A percentile compares a stretch with the other conserved stretches of the same genome.
These are phyloP conservation scores for Arthroderma sp. DNA, from an alignment of 2,329 filamentous ascomycete genomes.

Conservation along the genomic window DNA sequence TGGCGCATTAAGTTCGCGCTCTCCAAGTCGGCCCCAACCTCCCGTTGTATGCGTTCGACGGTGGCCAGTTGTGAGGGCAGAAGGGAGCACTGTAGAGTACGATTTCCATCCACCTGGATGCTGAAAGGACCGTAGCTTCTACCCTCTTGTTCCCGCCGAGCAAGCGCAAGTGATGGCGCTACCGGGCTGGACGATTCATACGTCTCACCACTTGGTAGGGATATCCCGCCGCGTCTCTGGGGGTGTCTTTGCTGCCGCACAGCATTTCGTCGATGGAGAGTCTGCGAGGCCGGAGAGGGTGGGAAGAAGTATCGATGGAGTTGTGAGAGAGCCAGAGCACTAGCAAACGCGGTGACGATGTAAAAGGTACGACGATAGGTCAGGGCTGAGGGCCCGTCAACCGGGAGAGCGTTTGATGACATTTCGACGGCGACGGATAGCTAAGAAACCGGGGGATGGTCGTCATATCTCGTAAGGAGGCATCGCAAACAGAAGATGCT, in stretches of 20 bases:
- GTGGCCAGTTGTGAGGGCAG: conserved; percentile 33
- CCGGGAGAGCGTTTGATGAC: background rate
- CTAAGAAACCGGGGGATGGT: background rate
- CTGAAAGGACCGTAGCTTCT: conserved; percentile 33
- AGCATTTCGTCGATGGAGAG: conserved; percentile 31
- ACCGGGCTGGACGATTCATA: conserved; percentile 1
- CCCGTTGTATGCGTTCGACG: conserved; percentile 32
- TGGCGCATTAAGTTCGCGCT: conserved; percentile 33
- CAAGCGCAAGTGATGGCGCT: conserved; percentile 29
- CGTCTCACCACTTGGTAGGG: conserved; percentile 11
- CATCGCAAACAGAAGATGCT: background rate
- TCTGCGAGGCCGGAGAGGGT: conserved; percentile 15
- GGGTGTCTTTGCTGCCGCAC: conserved; percentile 23
- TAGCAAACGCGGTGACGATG: conserved; percentile 32
- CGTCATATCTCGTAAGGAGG: background rate
- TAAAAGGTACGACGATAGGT: conserved; percentile 27
- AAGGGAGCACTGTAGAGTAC: conserved; percentile 31
- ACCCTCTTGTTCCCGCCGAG: conserved; percentile 30
- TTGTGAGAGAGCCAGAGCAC: conserved; percentile 32
- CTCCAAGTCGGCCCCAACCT: conserved; percentile 27
- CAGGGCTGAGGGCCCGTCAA: background rate
- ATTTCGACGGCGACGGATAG: background rate
- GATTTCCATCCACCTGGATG: conserved; percentile 32
- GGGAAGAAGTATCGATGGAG: conserved; percentile 26
- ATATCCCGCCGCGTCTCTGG: conserved; percentile 13